These are phyloP conservation scores for Pseudogymnoascus sp. DNA, from an alignment of 2,329 filamentous ascomycete species.

Conservation along the genomic window DNA sequence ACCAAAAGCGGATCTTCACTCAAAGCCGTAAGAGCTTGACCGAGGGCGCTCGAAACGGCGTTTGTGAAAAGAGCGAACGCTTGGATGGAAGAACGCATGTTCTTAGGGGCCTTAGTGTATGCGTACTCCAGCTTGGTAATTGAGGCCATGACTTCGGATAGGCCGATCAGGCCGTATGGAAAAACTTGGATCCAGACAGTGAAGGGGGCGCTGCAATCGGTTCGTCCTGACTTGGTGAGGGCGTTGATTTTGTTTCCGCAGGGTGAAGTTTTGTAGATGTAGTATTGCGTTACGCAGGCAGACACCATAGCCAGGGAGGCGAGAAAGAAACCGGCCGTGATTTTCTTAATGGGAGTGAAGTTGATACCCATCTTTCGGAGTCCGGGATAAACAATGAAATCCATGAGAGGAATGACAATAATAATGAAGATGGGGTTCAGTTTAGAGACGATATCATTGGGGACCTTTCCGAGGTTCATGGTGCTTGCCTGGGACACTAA, in stretches of 20 bases:
- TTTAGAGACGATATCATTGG: slow-evolving; percentile 71
- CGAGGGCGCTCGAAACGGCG: slow-evolving; percentile 60
- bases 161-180: slow-evolving; percentile 39
- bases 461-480: slow-evolving; percentile 60
- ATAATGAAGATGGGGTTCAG: slow-evolving; percentile 68
- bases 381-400: slow-evolving; percentile 59
- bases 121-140: slow-evolving; percentile 65
- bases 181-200: slow-evolving; percentile 54
- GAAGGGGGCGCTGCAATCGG: slow-evolving; percentile 39
- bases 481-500: slow-evolving; percentile 55
- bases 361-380: slow-evolving; percentile 54
- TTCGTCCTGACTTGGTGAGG: slow-evolving; percentile 10
- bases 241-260: slow-evolving; percentile 49
- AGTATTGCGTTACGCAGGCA: slow-evolving; percentile 48
- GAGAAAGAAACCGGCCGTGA: slow-evolving; percentile 60
- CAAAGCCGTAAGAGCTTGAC: slow-evolving; percentile 57
- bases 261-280: slow-evolving; percentile 53
- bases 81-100: slow-evolving; percentile 72
- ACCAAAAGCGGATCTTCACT: slow-evolving; percentile 56
- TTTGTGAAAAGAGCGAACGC: slow-evolving; percentile 63
- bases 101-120: slow-evolving; percentile 67
- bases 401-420: slow-evolving; percentile 65
- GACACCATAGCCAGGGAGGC: slow-evolving; percentile 53
- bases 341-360: slow-evolving; percentile 70
- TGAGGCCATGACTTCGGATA: slow-evolving; percentile 49